phyloP scores from a whole-genome alignment of 192 early-diverging fungal species.

The Umbelopsis isabellina region DNA sequence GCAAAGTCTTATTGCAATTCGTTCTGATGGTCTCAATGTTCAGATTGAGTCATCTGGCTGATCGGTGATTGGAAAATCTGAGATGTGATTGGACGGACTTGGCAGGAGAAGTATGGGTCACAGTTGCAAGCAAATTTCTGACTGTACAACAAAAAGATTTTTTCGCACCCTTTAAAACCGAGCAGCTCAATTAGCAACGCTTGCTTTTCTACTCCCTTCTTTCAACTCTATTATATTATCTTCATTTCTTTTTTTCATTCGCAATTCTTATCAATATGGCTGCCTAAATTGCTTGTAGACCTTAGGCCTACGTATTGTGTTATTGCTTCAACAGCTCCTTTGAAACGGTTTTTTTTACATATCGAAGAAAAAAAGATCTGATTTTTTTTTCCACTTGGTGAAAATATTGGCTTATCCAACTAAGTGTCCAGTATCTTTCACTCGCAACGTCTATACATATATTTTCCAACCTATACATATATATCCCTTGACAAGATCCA shows the following conservation, averaged over 20 bases:
- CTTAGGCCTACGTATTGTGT: slow-evolving; percentile 11
- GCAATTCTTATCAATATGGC: slow-evolving; percentile 4
- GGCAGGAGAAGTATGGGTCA: slow-evolving; percentile 6
- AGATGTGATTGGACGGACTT: background rate
- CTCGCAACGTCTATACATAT: background rate
- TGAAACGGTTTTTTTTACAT: background rate
- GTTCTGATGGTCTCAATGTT: too few species aligned
- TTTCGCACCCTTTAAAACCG: slow-evolving; percentile 24
- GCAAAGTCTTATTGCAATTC: too few species aligned
- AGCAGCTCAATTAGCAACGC: background rate
- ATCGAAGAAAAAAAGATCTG: background rate
- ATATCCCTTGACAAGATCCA: background rate
- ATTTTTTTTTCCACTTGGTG: background rate
- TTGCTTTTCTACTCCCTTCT: slow-evolving; percentile 11
- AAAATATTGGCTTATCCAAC: slow-evolving; percentile 22
- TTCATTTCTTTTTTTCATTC: background rate
- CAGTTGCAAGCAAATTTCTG: background rate
- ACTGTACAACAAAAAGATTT: slow-evolving; percentile 17
- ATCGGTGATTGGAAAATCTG: slow-evolving; percentile 15
- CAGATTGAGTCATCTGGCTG: slow-evolving; percentile 1
- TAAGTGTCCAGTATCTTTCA: slow-evolving; percentile 1
- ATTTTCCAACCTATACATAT: background rate
- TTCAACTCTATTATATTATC: background rate
- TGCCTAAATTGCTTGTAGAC: slow-evolving; percentile 15
- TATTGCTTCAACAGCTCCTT: slow-evolving; percentile 14